These are phyloP conservation scores for Ceratocystis colombiana DNA, from an alignment of 2,329 filamentous ascomycete species.

Conservation along the genomic window DNA sequence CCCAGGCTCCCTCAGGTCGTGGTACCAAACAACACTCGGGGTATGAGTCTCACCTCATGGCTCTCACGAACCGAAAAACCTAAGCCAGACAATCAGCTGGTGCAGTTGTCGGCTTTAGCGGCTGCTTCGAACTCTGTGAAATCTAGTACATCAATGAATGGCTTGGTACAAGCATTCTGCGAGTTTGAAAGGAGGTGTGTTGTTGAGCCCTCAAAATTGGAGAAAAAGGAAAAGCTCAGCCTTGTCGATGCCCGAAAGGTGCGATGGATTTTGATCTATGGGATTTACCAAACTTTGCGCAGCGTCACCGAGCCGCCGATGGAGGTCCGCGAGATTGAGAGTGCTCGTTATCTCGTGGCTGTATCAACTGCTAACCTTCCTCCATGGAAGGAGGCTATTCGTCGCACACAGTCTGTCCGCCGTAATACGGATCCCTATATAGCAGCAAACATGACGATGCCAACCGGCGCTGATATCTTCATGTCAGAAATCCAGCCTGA, in stretches of 20 bases:
- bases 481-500: conserved; percentile 43
- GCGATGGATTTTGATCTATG: conserved; percentile 68
- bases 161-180: conserved; percentile 57
- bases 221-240: conserved; percentile 28
- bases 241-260: conserved; percentile 62
- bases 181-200: conserved; percentile 56
- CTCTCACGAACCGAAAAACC: conserved; percentile 35
- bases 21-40: conserved; percentile 27
- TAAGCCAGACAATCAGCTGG: conserved; percentile 40
- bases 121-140: conserved; percentile 40
- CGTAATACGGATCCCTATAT: conserved; percentile 20
- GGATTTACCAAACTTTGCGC: conserved; percentile 60
- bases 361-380: conserved; percentile 38
- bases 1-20: conserved; percentile 51
- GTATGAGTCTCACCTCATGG: conserved; percentile 36
- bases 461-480: conserved; percentile 8
- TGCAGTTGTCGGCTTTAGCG: conserved; percentile 44
- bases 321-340: conserved; percentile 49
- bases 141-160: conserved; percentile 37
- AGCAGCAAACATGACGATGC: conserved; percentile 7
- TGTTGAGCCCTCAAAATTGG: conserved; percentile 28
- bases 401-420: conserved; percentile 29
- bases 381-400: conserved; percentile 37
- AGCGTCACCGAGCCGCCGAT: conserved; percentile 51
- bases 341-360: conserved; percentile 48